These are phyloP conservation scores for Debaryomyces tyrocola DNA, from an alignment of 805 yeast genomes.

Conservation along the genomic window DNA sequence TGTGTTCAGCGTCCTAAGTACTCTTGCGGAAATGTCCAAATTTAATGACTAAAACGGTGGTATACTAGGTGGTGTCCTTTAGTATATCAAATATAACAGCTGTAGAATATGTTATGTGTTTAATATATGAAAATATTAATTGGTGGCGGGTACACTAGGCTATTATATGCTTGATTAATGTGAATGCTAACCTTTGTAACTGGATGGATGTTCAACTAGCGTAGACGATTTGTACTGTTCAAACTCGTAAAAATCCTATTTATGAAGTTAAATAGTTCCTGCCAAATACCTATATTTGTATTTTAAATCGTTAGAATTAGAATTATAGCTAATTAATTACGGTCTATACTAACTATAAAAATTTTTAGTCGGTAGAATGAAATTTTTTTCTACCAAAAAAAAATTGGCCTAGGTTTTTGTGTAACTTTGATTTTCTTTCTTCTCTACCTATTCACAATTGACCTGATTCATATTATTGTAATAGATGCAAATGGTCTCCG, in stretches of 20 bases:
- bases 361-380: slow-evolving; percentile 1
- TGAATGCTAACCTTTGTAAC: no score
- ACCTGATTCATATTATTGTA: not conserved
- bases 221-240: no score
- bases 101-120: not conserved
- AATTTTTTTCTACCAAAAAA: slow-evolving; percentile 1
- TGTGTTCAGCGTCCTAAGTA: not conserved
- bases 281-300: not conserved
- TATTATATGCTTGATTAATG: not conserved
- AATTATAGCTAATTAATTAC: not conserved
- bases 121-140: not conserved
- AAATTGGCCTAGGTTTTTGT: not conserved
- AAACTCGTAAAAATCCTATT: not conserved
- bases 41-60: slow-evolving; percentile 2
- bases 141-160: not conserved
- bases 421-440: not conserved
- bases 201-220: no score
- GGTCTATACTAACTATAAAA: not conserved
- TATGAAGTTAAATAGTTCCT: not conserved
- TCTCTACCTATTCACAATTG: not conserved
- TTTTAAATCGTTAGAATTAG: not conserved
- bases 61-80: not conserved
- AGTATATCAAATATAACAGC: not conserved
- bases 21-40: slow-evolving; percentile 2
- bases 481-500: no score